Evolutionary conservation across 805 yeast genomes (phyloP), one percentile per base, ranked within the genome.

Genomic region (Hanseniaspora mollemarum): DNA sequence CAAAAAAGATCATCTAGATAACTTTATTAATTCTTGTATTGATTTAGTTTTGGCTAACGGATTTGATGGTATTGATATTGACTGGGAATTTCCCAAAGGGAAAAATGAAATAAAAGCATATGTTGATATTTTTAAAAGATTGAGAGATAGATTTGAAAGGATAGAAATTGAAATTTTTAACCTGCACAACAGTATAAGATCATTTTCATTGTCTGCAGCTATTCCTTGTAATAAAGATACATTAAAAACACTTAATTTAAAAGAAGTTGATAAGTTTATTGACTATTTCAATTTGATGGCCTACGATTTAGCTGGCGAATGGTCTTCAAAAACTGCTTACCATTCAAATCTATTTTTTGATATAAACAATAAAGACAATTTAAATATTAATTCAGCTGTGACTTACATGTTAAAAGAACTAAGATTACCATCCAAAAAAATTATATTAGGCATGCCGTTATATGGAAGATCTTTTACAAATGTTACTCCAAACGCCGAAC

Each of bases 31-130:
- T 1, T 70, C 81, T 0, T 67, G 79, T 0, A 68, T 76, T 0
- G 62, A 64, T 0, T 63, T 75, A 22, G 69, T 86, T 62, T 51
- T 63, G 1, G 64, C 71, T 40, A 75, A 76, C 60, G 81, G 83
- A 0, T 80, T 92, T 59, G 96, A 92, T 62, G 97, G 98, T 0
- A 68, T 90, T 42, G 97, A 92, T 63, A 67, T 90, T 26, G 98
- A 90, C 66, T 90, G 96, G 96, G 98, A 90, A 64, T 90, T 80
- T 59, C 95, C 96, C 0, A 61, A 64, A 7, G 69, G 62, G 38
- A 58, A 60, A 0, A 25, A 45, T 2, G 80, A 83, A 54, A 77
- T 78, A 1, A 43, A 57, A 0, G 60, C 63, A 35, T 71, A 77
- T 54, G 67, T 74, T 1, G 58, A 60, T 3, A 54, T 86, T 36